These are phyloP conservation scores for Rhytidhysteron rufulum DNA, from an alignment of 2,329 filamentous ascomycete species.

Conservation along the genomic window DNA sequence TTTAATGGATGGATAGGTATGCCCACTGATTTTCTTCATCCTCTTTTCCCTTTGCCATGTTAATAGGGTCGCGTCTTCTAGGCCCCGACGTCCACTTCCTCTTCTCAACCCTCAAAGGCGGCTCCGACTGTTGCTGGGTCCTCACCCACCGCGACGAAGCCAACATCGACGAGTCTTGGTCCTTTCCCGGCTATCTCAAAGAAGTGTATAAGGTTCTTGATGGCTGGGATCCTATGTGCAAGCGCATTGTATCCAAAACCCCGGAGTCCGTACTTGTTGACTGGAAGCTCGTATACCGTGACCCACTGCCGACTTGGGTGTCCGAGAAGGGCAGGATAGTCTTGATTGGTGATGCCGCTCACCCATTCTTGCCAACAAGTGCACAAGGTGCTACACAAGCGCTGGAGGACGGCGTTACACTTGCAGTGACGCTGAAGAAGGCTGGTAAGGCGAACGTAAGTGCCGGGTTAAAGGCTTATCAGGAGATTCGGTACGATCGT, in stretches of 20 bases:
- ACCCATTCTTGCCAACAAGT: slow-evolving; percentile 52
- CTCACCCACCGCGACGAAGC: slow-evolving; percentile 32
- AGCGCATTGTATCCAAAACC: slow-evolving; percentile 32
- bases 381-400: slow-evolving; percentile 54
- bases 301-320: slow-evolving; percentile 52
- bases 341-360: slow-evolving; percentile 52
- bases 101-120: slow-evolving; percentile 34
- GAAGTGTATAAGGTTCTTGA: slow-evolving; percentile 30
- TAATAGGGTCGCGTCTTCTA: slow-evolving; percentile 6
- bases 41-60: not conserved
- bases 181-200: slow-evolving; percentile 29
- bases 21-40: not conserved
- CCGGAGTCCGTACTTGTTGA: slow-evolving; percentile 41
- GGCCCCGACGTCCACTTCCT: slow-evolving; percentile 37
- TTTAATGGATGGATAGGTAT: slow-evolving; percentile 36
- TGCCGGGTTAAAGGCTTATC: slow-evolving; percentile 27
- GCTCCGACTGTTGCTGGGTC: slow-evolving; percentile 35
- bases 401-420: slow-evolving; percentile 45
- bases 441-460: slow-evolving; percentile 27
- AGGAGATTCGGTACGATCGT: slow-evolving; percentile 30
- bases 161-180: slow-evolving; percentile 35
- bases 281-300: slow-evolving; percentile 55
- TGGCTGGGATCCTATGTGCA: slow-evolving; percentile 32
- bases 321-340: slow-evolving; percentile 46
- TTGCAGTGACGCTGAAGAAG: slow-evolving; percentile 22